These are phyloP conservation scores for Entomortierella lignicola DNA, from an alignment of 192 early-diverging fungal species.

Conservation along the genomic window DNA sequence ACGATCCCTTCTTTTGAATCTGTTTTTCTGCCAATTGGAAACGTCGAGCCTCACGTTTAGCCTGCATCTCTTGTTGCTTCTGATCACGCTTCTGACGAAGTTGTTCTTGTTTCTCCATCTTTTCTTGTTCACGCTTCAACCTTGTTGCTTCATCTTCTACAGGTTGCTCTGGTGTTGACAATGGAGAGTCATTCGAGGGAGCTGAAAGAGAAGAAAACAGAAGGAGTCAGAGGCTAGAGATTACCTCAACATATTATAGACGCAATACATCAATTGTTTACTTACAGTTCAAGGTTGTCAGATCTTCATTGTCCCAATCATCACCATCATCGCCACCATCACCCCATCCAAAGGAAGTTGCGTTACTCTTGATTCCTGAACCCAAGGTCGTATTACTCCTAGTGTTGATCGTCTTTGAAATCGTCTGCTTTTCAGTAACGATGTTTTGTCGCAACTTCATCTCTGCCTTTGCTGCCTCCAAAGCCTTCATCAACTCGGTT, in stretches of 20 bases:
- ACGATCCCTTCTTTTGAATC: conserved; percentile 13
- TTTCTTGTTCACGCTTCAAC: conserved; percentile 24
- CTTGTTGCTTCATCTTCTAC: conserved; percentile 30
- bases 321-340: conserved; percentile 24
- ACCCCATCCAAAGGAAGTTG: conserved; percentile 40
- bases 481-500: conserved; percentile 32
- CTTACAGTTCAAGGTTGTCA: conserved; percentile 27
- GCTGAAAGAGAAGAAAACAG: neutral
- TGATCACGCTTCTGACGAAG: conserved; percentile 46
- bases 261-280: neutral
- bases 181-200: conserved; percentile 15
- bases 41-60: conserved; percentile 46
- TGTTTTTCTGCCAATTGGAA: conserved; percentile 49
- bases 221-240: neutral
- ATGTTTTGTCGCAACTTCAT: conserved; percentile 35
- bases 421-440: neutral
- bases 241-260: too few species aligned
- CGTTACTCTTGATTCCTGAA: neutral
- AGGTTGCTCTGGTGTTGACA: neutral
- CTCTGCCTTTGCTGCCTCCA: conserved; percentile 44
- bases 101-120: conserved; percentile 45
- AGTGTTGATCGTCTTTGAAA: neutral
- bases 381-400: neutral
- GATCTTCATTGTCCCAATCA: conserved; percentile 42
- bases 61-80: conserved; percentile 53